phyloP scores from a whole-genome alignment of 352 stramenopile genomes.

The Globisporangium echinulatum region DNA sequence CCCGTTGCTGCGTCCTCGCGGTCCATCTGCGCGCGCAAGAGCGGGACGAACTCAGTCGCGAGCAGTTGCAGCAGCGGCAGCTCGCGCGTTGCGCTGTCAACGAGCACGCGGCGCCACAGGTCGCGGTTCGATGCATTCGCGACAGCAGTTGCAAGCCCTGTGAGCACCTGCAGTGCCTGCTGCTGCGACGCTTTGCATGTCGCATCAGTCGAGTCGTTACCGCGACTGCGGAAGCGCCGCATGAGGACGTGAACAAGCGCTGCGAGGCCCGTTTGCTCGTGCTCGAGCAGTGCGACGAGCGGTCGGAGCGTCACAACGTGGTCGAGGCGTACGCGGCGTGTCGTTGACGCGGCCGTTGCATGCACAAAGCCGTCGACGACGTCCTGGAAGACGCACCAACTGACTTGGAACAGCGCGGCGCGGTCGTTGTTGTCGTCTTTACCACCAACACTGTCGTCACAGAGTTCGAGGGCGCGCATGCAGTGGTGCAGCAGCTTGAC shows the following conservation, averaged over 20 bases:
- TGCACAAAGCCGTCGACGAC: constrained; percentile 41
- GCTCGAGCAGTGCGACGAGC: constrained; percentile 35
- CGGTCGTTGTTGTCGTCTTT: not conserved
- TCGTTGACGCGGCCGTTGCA: constrained; percentile 7
- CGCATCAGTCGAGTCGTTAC: no score
- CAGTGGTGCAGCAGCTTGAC: constrained; percentile 54
- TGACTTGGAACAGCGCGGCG: constrained; percentile 45
- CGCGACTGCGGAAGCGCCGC: constrained; percentile 28
- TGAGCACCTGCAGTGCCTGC: constrained; percentile 37
- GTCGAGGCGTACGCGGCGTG: constrained; percentile 28
- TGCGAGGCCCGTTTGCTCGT: constrained; percentile 44
- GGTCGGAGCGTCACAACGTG: constrained; percentile 31
- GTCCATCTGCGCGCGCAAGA: constrained; percentile 33
- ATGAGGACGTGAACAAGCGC: constrained; percentile 48
- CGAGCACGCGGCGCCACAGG: constrained; percentile 44
- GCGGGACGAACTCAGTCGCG: constrained; percentile 36
- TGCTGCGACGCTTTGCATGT: constrained; percentile 17
- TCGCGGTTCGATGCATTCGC: constrained; percentile 47
- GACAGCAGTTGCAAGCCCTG: constrained; percentile 38
- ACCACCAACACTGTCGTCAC: constrained; percentile 16
- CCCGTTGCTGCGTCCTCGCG: constrained; percentile 23
- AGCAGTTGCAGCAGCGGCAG: constrained; percentile 36
- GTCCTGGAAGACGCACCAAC: constrained; percentile 55
- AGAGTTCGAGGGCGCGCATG: constrained; percentile 39
- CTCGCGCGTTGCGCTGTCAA: constrained; percentile 18